phyloP scores from a whole-genome alignment of 2,329 filamentous ascomycete species.

The Xylariaceae sp. region DNA sequence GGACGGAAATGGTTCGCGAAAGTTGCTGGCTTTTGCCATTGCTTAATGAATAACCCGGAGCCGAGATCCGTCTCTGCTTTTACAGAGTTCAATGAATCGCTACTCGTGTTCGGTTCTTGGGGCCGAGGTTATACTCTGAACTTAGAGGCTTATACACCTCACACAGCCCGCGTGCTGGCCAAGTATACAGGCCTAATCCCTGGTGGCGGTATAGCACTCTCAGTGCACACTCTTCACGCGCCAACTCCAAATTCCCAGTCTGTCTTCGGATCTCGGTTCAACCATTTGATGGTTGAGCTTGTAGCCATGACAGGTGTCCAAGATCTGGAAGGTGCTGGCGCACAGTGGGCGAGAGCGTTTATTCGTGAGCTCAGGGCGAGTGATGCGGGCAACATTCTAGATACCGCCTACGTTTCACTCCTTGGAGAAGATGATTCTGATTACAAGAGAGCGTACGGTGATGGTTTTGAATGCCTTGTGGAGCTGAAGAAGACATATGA shows the following conservation, averaged over 20 bases:
- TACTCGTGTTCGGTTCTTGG: slow-evolving; percentile 22
- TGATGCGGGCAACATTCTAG: slow-evolving; percentile 26
- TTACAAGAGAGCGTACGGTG: slow-evolving; percentile 31
- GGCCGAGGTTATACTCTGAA: slow-evolving; percentile 22
- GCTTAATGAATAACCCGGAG: slow-evolving; percentile 17
- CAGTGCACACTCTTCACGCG: slow-evolving; percentile 31
- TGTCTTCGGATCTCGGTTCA: slow-evolving; percentile 29
- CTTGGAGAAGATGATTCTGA: slow-evolving; percentile 25
- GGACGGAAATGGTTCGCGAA: slow-evolving; percentile 18
- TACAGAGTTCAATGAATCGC: slow-evolving; percentile 17
- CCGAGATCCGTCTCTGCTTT: slow-evolving; percentile 12
- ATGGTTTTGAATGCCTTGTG: slow-evolving; percentile 23
- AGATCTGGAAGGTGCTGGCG: slow-evolving; percentile 23
- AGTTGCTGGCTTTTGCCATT: slow-evolving; percentile 11
- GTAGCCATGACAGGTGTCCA: slow-evolving; percentile 24
- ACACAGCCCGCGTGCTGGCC: slow-evolving; percentile 27
- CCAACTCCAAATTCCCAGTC: slow-evolving; percentile 21
- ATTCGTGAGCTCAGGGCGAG: slow-evolving; percentile 20
- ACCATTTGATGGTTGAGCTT: slow-evolving; percentile 38
- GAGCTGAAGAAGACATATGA: slow-evolving; percentile 35
- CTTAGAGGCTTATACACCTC: slow-evolving; percentile 25
- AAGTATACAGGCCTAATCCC: slow-evolving; percentile 21
- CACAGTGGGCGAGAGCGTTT: slow-evolving; percentile 23
- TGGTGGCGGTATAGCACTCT: slow-evolving; percentile 27
- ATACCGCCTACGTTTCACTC: slow-evolving; percentile 33